Conservation (phyloP, 306 rosid genomes). For the Gastrolobium villosum region DNA sequence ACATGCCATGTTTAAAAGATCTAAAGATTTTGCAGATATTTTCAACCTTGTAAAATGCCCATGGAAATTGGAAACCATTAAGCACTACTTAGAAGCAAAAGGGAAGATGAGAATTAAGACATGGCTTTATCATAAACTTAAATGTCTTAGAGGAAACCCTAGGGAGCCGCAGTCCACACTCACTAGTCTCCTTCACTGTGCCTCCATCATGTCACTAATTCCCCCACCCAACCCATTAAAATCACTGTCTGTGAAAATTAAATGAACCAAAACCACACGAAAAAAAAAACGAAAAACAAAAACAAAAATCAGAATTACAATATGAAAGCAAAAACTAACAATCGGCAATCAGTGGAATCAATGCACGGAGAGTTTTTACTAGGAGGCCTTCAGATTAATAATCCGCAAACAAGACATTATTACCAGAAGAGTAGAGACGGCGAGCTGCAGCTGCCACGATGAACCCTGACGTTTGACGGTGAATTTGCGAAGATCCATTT, state of each 20-base stretch:
- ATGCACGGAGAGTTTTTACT: neutral
- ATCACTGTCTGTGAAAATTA: neutral
- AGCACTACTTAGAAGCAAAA: neutral
- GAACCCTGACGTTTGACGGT: constrained; percentile 8
- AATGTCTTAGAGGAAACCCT: constrained; percentile 3
- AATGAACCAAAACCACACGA: neutral
- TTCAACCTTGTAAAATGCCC: neutral
- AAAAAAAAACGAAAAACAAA: neutral
- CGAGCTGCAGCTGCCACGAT: constrained; percentile 42
- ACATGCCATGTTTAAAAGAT: too few species aligned
- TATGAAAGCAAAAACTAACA: neutral
- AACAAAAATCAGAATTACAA: neutral
- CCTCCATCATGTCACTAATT: neutral
- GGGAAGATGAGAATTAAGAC: neutral
- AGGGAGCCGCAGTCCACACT: neutral
- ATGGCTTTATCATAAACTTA: neutral
- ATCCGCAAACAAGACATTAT: neutral
- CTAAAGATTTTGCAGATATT: neutral
- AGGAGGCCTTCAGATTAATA: neutral
- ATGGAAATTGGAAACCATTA: neutral
- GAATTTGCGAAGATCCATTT: constrained; percentile 50
- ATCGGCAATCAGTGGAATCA: neutral
- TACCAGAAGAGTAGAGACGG: constrained; percentile 48
- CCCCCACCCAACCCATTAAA: neutral
- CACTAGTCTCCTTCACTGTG: constrained; percentile 6